phyloP scores from a whole-genome alignment of 1,284 basidiomycete genomes.

The Malassezia slooffiae region DNA sequence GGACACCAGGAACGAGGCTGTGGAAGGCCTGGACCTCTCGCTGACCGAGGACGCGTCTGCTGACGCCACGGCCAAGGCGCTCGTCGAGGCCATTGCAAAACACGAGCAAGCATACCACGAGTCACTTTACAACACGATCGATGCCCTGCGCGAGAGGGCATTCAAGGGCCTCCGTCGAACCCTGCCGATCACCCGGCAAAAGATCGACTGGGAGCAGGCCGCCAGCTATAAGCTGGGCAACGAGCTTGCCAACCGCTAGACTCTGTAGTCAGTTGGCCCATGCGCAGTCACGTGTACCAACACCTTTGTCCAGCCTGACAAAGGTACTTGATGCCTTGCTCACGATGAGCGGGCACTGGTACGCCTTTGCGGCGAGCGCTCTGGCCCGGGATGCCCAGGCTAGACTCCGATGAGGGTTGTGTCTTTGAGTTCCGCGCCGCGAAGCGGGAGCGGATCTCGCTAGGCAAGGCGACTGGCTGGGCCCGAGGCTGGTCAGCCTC shows the following conservation, averaged over 20 bases:
- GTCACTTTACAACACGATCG: constrained; percentile 19
- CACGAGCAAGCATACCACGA: constrained; percentile 36
- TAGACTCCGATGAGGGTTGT: too few species aligned
- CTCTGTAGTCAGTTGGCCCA: too few species aligned
- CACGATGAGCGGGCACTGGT: too few species aligned
- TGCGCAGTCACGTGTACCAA: too few species aligned
- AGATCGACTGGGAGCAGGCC: constrained; percentile 46
- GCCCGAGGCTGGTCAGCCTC: too few species aligned
- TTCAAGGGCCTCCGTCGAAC: constrained; percentile 38
- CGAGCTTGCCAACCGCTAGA: constrained; percentile 23
- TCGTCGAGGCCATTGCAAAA: constrained; percentile 21
- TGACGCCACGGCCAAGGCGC: constrained; percentile 11
- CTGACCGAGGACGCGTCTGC: constrained; percentile 10
- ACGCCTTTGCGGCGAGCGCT: too few species aligned
- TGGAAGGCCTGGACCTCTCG: constrained; percentile 12
- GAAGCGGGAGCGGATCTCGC: too few species aligned
- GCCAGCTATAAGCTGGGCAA: constrained; percentile 31
- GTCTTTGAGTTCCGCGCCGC: too few species aligned
- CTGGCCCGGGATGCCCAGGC: too few species aligned
- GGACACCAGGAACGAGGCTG: constrained; percentile 11
- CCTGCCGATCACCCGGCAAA: constrained; percentile 41
- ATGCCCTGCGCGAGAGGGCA: constrained; percentile 30
- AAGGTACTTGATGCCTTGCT: too few species aligned
- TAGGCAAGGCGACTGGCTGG: too few species aligned
- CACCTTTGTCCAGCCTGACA: too few species aligned